These are phyloP conservation scores for Aspergillus felis DNA, from an alignment of 2,329 filamentous ascomycete species.

Conservation along the genomic window DNA sequence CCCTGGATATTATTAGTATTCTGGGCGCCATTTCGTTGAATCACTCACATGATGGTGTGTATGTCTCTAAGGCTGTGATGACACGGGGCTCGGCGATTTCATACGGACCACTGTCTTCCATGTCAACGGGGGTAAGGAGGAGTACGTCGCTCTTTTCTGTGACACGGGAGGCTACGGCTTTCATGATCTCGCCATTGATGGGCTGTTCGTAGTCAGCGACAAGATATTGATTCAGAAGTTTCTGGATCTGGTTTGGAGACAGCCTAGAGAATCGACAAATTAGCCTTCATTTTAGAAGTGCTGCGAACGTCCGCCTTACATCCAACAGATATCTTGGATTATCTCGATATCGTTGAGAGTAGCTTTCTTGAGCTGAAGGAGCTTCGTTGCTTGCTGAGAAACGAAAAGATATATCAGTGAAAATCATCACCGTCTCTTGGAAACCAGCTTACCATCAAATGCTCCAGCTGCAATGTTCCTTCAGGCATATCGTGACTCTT, in stretches of 20 bases:
- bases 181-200: conserved; percentile 99
- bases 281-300: background rate
- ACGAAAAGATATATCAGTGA: conserved; percentile 9
- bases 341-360: conserved; percentile 99
- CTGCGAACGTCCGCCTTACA: conserved; percentile 59
- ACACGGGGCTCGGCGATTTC: conserved; percentile 96
- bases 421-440: background rate
- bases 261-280: conserved; percentile 55
- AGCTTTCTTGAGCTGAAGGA: conserved; percentile 97
- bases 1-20: conserved; percentile 56
- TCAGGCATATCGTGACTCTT: conserved; percentile 99
- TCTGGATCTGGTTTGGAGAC: conserved; percentile 98
- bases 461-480: conserved; percentile 93
- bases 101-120: conserved; percentile 98
- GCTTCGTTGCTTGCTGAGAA: conserved; percentile 85
- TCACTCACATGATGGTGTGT: conserved; percentile 89
- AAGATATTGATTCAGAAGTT: conserved; percentile 95
- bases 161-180: conserved; percentile 92
- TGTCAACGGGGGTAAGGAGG: conserved; percentile 88
- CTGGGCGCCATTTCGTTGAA: background rate
- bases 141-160: conserved; percentile 98
- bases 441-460: conserved; percentile 72
- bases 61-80: conserved; percentile 95
- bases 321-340: conserved; percentile 99
- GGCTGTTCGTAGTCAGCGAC: conserved; percentile 99